Evolutionary conservation across 1,284 basidiomycete genomes (phyloP).

Genomic region (Porodaedalea pini): DNA sequence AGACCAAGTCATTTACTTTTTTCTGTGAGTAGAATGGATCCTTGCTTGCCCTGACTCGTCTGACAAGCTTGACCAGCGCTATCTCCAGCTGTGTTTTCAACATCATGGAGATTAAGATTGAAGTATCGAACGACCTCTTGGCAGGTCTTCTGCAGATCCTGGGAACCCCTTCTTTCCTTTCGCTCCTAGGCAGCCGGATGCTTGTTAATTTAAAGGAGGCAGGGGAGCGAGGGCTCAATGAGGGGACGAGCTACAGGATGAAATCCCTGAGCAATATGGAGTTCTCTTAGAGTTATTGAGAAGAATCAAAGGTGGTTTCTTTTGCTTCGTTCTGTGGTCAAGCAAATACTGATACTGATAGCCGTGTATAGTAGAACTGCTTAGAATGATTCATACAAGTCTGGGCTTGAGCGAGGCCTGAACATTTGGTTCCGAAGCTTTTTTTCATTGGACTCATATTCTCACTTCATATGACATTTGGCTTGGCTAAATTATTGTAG

Average conservation of each 20-base stretch:
- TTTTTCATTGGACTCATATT: too few relatives aligned
- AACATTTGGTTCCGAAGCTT: too few relatives aligned
- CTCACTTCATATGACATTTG: too few relatives aligned
- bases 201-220: constrained; percentile 12
- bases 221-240: constrained; percentile 6
- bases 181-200: constrained; percentile 4
- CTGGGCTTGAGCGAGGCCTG: too few relatives aligned
- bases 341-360: too few relatives aligned
- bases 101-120: background rate
- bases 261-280: background rate
- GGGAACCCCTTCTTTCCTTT: constrained; percentile 6
- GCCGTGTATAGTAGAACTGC: too few relatives aligned
- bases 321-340: too few relatives aligned
- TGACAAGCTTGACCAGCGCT: background rate
- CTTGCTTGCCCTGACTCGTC: background rate
- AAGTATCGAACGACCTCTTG: background rate
- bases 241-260: background rate
- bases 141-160: background rate
- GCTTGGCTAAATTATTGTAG: too few relatives aligned
- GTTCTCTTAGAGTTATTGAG: too few relatives aligned
- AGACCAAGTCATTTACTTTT: constrained; percentile 11
- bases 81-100: background rate
- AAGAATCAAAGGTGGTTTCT: too few relatives aligned
- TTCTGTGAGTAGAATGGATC: background rate
- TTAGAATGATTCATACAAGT: too few relatives aligned